Evolutionary conservation across 2,329 filamentous ascomycete species (phyloP), one percentile per base, ranked within the genome.

Genomic region (Colletotrichum sidae): DNA sequence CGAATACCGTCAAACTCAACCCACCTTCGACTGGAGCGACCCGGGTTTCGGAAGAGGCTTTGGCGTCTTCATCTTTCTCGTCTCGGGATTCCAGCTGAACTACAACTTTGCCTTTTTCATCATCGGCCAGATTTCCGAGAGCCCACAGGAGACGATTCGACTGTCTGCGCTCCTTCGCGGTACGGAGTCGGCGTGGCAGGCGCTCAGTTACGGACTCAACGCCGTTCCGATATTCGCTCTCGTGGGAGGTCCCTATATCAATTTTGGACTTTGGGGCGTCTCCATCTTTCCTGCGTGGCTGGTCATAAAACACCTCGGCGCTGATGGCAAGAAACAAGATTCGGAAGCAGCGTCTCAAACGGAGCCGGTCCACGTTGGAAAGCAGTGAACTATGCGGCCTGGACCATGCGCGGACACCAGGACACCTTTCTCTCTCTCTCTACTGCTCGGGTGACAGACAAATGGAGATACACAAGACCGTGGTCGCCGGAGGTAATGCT

Each of bases 61-160:
- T 46, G 80, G 80, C 0, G 78, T 80, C 13, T 82, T 89, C 71
- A 69, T 92, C 5, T 85, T 92, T 69, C 81, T 90, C 70, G 86
- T 88, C 1, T 78, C 84, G n/a, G 85, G 87, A 0, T 92, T 92
- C 67, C 89, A 92, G 72, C 69, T 91, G n/a, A 92, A 92, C 71
- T 92, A 92, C 73, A 81, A 92, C 69, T 91, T 87, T 72, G 76
- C 90, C 7, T 91, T 91, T 75, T 92, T 92, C 71, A 80, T 92
- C 57, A 84, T 92, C 10, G 82, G 85, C 0, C 88, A 90, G 67
- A 73, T 92, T 3, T 88, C 90, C 0, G 77, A 79, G 2, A 80
- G 81, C 10, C 82, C 89, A 37, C 81, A 84, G 42, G 87, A 92
- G 69, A 84, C 91, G 0, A 83, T 92, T 33, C 83, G 90, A 1